Conservation (phyloP, 352 stramenopile species). For the Phytophthora idaei region DNA sequence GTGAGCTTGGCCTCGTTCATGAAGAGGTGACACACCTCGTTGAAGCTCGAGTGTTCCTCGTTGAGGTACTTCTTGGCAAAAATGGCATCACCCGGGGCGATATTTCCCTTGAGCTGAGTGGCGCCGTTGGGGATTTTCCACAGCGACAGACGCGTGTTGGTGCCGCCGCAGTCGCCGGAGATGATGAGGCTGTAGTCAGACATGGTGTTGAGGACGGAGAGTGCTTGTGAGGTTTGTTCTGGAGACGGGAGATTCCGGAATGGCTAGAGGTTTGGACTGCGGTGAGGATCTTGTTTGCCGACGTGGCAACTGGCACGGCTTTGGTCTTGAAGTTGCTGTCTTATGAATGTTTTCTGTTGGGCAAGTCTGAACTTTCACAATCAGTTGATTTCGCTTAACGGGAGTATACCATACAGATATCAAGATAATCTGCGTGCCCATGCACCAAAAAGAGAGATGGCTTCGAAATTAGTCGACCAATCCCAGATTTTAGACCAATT, state of each 20-base stretch:
- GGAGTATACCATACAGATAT: not conserved
- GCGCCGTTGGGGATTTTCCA: conserved; percentile 62
- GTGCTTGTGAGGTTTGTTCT: not conserved
- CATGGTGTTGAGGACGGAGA: too few species aligned
- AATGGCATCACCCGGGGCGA: conserved; percentile 77
- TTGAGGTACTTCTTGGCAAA: conserved; percentile 85
- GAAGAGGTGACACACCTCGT: conserved; percentile 91
- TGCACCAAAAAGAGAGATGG: conserved; percentile 9
- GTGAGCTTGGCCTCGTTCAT: conserved; percentile 89
- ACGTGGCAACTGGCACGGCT: conserved; percentile 3
- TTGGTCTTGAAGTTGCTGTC: conserved; percentile 21
- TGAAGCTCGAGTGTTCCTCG: conserved; percentile 76
- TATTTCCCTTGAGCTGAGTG: conserved; percentile 46
- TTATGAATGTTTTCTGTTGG: conserved; percentile 7
- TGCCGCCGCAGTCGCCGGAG: conserved; percentile 94
- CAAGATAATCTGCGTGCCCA: conserved; percentile 9
- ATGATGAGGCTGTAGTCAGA: conserved; percentile 50
- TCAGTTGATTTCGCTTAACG: not conserved
- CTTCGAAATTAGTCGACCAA: too few species aligned
- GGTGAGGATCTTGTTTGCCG: conserved; percentile 12
- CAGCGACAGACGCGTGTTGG: conserved; percentile 94
- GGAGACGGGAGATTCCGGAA: conserved; percentile 32
- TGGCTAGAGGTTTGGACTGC: conserved; percentile 2
- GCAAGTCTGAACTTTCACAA: conserved; percentile 24
- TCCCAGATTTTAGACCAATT: too few species aligned